Evolutionary conservation across 176 grass and related monocot species (phyloP), one percentile per base, ranked within the genome.

Genomic region (Triticum timopheevii): DNA sequence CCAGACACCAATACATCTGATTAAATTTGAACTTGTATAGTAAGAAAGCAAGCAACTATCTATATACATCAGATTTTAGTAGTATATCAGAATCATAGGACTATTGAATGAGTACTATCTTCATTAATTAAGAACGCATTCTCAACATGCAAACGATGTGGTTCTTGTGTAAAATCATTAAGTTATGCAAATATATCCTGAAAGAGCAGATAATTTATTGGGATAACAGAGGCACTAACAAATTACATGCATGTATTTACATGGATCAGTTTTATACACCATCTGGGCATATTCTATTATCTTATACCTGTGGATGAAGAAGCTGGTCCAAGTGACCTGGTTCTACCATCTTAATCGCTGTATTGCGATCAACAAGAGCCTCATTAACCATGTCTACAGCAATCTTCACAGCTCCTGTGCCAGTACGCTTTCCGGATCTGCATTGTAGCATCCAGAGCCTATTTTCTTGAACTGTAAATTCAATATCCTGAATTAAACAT

Each of bases 381-480:
- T 99, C 97, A 23, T 66, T 83, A 49, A 97, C 92, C 89, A 99
- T 88, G 86, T 99, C 97, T 28, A 97, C 97, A 8, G 97, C 97
- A 83, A 99, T 99, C 85, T 90, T 93, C 13, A 99, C 90, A 63
- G 97, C 97, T 5, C 94, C 92, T 87, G 88, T 75, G 15, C 97
- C 97, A 8, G 97, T 99, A 39, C 97, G 90, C 75, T 99, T 99
- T n/a, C 97, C 97, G 22, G 61, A 13, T 85, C 97, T 96, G 80
- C 97, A 99, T 69, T 99, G 97, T 23, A 99, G 93, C 97, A 99
- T 99, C 97, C 97, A 99, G 10, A 99, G 87, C 80, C 97, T 99
- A 56, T 93, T 99, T 82, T 99, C 94, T 70, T 99, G 97, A 68
- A 99, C 97, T 38, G 97, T 99, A 10, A 97, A 97, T 58, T 99